phyloP scores from a whole-genome alignment of 2,329 filamentous ascomycete species.

The Alternaria arbusti region DNA sequence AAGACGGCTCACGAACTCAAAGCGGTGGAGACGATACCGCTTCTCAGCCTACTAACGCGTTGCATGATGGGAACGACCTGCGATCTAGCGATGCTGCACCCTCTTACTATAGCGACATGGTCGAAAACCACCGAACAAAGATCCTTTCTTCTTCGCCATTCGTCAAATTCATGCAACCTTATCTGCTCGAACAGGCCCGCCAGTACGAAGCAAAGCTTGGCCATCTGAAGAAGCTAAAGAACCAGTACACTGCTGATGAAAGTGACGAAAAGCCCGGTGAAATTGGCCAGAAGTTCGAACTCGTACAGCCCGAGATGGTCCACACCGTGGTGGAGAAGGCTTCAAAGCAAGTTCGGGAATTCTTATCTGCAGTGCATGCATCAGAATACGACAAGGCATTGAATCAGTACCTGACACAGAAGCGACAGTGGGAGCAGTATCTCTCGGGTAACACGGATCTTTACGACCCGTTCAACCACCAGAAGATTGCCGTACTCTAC shows the following conservation, averaged over 20 bases:
- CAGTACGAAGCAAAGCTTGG: constrained; percentile 86
- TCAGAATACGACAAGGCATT: constrained; percentile 95
- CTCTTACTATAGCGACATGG: constrained; percentile 93
- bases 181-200: constrained; percentile 87
- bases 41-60: constrained; percentile 6
- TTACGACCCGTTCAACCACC: constrained; percentile 94
- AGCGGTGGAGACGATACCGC: not conserved
- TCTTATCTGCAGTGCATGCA: constrained; percentile 92
- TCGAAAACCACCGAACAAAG: constrained; percentile 90
- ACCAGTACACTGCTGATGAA: constrained; percentile 64
- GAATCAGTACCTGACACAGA: constrained; percentile 93
- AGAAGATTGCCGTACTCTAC: constrained; percentile 93
- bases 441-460: constrained; percentile 85
- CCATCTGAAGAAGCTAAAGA: constrained; percentile 81
- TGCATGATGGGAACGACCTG: constrained; percentile 48
- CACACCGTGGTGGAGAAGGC: constrained; percentile 80
- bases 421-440: constrained; percentile 94
- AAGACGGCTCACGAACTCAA: constrained; percentile 2
- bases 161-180: constrained; percentile 92
- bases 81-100: constrained; percentile 81
- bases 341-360: constrained; percentile 87
- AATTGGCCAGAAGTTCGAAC: constrained; percentile 74
- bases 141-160: constrained; percentile 95
- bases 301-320: constrained; percentile 96
- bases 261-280: constrained; percentile 40